Base-by-base conservation (phyloP, 1,284 basidiomycete genomes). In the Naganishia liquefaciens region DNA sequence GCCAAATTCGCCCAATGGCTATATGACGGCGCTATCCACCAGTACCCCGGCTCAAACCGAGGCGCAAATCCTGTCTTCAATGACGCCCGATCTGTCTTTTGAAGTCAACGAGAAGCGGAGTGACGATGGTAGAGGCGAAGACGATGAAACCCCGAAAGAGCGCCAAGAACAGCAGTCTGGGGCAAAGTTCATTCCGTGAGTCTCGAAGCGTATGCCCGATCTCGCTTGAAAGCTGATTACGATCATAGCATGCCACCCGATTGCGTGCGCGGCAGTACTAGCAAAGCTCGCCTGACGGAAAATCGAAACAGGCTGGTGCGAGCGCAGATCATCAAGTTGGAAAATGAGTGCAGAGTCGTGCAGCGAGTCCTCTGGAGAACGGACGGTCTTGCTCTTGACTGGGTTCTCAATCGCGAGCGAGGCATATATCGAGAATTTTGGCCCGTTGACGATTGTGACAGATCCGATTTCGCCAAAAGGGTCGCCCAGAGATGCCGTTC, bases 351-450 rank as follows among this genome's bases (percentile, higher is more conserved):
- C 44, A 47, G 19, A 19, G 43, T 27, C 13, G 57, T 60, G 4
- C 39, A 49, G 17, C 57, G 57, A 27, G 37, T 33, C 11, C 44
- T 60, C 7, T 60, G 57, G 57, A 60, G 57, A 25, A 49, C 37
- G 11, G 57, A 60, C 27, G 57, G 57, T 7, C 49, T n/a, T n/a
- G 57, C 57, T 2, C 44, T 60, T 10, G 57, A 60, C 30, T 60
- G 57, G 57, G 23, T 27, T 5, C 46, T 60, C 15, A 46, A 60
- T 33, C 21, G 25, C 10, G 57, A 39, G 17, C 49, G 27, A 13
- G 57, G 57, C 11, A 40, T 33, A 10, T 60, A 60, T 28, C 57
- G 57, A n/a, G 57, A 60, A 39, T 60, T 23, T 17, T 60, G 57
- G 57, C 57, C 57, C 13, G 10, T 33, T 6, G 57, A 49, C n/a